Conservation (phyloP, 106 monocot genomes). For the Dendrobium huoshanense region DNA sequence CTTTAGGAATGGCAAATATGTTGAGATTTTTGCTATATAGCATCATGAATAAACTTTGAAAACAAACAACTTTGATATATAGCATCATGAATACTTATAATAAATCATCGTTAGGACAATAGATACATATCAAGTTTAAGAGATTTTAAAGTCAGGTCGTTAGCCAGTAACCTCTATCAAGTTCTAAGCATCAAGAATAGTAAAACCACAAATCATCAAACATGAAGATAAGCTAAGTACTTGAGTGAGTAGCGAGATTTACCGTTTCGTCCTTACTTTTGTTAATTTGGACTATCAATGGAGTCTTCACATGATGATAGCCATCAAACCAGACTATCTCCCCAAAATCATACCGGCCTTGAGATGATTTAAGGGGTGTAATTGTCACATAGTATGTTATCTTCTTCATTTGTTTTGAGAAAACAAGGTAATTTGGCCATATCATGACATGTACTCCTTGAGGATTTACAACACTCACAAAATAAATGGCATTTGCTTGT, state of each 20-base stretch:
- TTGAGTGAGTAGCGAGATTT: not conserved
- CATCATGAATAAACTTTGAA: too few species aligned
- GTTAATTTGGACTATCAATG: constrained; percentile 43
- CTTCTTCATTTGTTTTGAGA: constrained; percentile 15
- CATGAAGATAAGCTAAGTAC: not conserved
- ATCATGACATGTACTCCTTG: constrained; percentile 34
- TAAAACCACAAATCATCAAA: not conserved
- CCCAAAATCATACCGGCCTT: constrained; percentile 55
- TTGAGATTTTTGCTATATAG: too few species aligned
- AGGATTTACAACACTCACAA: constrained; percentile 17
- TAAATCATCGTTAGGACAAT: too few species aligned
- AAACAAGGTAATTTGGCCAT: constrained; percentile 38
- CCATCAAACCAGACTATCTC: constrained; percentile 68
- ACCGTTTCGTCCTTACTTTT: constrained; percentile 4
- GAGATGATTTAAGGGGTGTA: constrained; percentile 31
- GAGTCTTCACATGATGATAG: constrained; percentile 43
- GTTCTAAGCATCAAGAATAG: not conserved
- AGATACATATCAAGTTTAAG: too few species aligned
- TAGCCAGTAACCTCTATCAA: not conserved
- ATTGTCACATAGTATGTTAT: constrained; percentile 36
- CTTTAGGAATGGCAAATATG: too few species aligned
- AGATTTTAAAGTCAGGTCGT: not conserved
- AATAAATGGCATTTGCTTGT: constrained; percentile 5
- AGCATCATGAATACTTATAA: too few species aligned
- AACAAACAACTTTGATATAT: too few species aligned